Percentiles rank a stretch among this genome's conserved stretches.
Conservation (phyloP, 805 yeast genomes). For the Gaillardinia entomophila region DNA sequence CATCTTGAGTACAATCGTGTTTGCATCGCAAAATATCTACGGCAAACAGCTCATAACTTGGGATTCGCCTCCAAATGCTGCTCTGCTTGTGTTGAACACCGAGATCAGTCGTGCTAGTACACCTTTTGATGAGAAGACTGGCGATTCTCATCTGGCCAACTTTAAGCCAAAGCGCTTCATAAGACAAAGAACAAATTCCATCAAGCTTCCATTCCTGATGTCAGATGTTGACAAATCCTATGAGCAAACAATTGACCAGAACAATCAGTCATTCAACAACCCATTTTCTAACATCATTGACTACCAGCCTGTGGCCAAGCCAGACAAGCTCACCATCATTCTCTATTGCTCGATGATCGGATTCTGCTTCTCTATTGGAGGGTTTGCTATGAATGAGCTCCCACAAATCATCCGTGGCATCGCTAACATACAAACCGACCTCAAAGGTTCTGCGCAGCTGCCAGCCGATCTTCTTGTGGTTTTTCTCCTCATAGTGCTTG, state of each 20-base stretch:
- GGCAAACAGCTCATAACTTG: conserved; percentile 71
- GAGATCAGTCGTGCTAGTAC: conserved; percentile 13
- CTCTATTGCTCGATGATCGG: conserved; percentile 77
- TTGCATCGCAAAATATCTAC: conserved; percentile 82
- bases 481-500: conserved; percentile 49
- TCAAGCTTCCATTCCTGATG: conserved; percentile 26
- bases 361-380: conserved; percentile 61
- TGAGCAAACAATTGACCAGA: conserved; percentile 9
- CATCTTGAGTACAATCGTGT: conserved; percentile 59
- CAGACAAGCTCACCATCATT: conserved; percentile 77
- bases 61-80: conserved; percentile 29
- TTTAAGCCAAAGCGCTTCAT: conserved; percentile 2
- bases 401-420: conserved; percentile 14
- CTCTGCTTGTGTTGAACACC: conserved; percentile 22
- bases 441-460: conserved; percentile 5
- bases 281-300: conserved; percentile 10
- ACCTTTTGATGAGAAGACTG: conserved; percentile 4
- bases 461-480: conserved; percentile 25
- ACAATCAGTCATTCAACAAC: conserved; percentile 10
- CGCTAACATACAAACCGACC: background rate
- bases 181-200: conserved; percentile 15
- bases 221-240: conserved; percentile 25
- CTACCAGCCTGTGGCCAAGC: conserved; percentile 30
- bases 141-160: background rate
- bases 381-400: conserved; percentile 65